Evolutionary conservation across 176 grass and related monocot species (phyloP), one percentile per base, ranked within the genome.

Genomic region (Thalia dealbata): DNA sequence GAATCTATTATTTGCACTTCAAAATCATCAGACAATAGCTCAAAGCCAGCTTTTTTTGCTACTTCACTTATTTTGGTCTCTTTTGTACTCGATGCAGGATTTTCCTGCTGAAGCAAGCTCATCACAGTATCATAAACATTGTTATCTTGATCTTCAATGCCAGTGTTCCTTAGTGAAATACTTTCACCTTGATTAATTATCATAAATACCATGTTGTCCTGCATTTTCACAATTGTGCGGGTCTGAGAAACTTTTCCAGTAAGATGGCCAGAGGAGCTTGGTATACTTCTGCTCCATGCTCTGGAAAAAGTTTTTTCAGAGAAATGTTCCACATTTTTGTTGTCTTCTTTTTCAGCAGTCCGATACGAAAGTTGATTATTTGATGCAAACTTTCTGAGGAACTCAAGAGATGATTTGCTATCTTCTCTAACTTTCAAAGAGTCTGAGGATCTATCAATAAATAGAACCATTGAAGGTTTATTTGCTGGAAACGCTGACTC

Each of bases 181-280:
- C 71, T 79, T 60, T 87, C 84, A 73, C 84, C 89, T 63, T 92
- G 81, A 73, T 90, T 83, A 80, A 87, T 76, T 32, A 92, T 69
- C 86, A 96, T 89, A 61, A 90, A 73, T 73, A 85, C 79, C 73
- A 88, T 90, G 64, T 96, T 84, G 52, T 96, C 92, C 82, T 82
- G 82, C 14, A 92, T 64, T 75, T 85, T 76, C 75, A 88, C 79
- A 67, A 80, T 80, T 73, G 89, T 90, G 13, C 84, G 80, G 61
- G 75, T 76, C 50, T 79, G 83, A 90, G 72, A 72, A 88, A 67
- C 81, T 78, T 82, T 41, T 76, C 77, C 74, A 75, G 66, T 50
- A 66, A 62, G 71, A 70, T 84, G 73, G 74, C 75, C 63, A 41
- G 28, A 61, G 56, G 63, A 22, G 55, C 73, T 64, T 71, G 81